Conservation (phyloP, 495 filamentous ascomycete species). For the Xylaria grammica region DNA sequence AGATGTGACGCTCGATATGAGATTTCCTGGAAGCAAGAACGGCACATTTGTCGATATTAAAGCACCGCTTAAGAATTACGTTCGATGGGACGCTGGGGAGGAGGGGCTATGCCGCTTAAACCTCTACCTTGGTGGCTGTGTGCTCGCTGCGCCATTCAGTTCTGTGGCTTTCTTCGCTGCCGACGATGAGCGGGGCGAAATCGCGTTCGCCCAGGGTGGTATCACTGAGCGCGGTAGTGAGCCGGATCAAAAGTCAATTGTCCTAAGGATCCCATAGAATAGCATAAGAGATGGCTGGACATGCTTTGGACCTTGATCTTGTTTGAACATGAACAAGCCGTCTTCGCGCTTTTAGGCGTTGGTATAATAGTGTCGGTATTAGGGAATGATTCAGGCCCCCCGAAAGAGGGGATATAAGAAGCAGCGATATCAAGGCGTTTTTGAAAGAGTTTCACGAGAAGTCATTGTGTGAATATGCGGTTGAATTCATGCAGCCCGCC, state of each 20-base stretch:
- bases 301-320: not conserved
- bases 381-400: too few relatives aligned
- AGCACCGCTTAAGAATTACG: slow-evolving; percentile 17
- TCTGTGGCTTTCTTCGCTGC: slow-evolving; percentile 23
- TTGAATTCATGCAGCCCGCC: too few relatives aligned
- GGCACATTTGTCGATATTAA: slow-evolving; percentile 21
- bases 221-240: slow-evolving; percentile 9
- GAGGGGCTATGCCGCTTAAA: slow-evolving; percentile 14
- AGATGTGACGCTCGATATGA: slow-evolving; percentile 15
- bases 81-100: slow-evolving; percentile 11
- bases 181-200: slow-evolving; percentile 15
- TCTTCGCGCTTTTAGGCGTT: too few relatives aligned
- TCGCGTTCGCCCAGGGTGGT: slow-evolving; percentile 22
- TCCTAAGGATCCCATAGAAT: slow-evolving; percentile 9
- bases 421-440: too few relatives aligned
- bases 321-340: not conserved
- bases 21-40: slow-evolving; percentile 11
- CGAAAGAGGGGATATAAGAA: too few relatives aligned
- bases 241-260: slow-evolving; percentile 4
- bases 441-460: too few relatives aligned
- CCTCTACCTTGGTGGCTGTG: slow-evolving; percentile 7
- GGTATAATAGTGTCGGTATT: too few relatives aligned
- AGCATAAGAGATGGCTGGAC: not conserved
- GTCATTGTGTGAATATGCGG: too few relatives aligned
- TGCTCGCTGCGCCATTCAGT: slow-evolving; percentile 21